Percentiles rank a stretch among this genome's conserved stretches.
These are phyloP conservation scores for Salix exigua DNA, from an alignment of 345 rosid species.

Conservation along the genomic window DNA sequence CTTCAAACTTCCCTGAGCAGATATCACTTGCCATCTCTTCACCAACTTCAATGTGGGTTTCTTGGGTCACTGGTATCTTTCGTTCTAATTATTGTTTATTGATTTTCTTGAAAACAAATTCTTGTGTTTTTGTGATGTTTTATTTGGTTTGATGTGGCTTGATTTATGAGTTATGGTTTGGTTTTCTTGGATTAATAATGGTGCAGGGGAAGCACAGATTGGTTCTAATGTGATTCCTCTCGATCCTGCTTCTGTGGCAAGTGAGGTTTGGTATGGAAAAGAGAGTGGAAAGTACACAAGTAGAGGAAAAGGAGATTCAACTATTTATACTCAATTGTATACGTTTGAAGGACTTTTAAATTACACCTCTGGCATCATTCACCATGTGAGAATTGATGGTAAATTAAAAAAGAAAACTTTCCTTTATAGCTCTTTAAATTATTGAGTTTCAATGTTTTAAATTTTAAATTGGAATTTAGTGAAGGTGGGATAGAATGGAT, in stretches of 20 bases:
- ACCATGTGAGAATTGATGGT: slow-evolving; percentile 75
- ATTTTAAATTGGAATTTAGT: not conserved
- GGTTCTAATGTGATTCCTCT: slow-evolving; percentile 56
- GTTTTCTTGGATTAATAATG: not conserved
- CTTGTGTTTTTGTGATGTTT: not conserved
- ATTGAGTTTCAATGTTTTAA: not conserved
- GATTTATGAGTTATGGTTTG: not conserved
- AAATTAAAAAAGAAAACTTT: not conserved
- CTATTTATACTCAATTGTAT: slow-evolving; percentile 71
- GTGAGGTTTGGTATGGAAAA: slow-evolving; percentile 74
- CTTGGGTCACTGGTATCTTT: slow-evolving; percentile 78
- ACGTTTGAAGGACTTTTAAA: slow-evolving; percentile 75
- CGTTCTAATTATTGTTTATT: not conserved
- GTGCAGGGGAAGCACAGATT: slow-evolving; percentile 64
- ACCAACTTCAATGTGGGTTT: slow-evolving; percentile 79
- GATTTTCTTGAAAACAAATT: not conserved
- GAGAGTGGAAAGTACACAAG: slow-evolving; percentile 40
- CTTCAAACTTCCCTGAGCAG: slow-evolving; percentile 59
- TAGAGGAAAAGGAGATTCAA: slow-evolving; percentile 44
- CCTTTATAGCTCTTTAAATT: not conserved
- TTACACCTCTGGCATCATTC: slow-evolving; percentile 81
- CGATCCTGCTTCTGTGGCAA: slow-evolving; percentile 48
- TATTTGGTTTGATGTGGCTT: too few species aligned
- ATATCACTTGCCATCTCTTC: slow-evolving; percentile 66
- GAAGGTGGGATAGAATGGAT: too few species aligned